A percentile compares a stretch with the other conserved stretches of the same genome.
These are phyloP conservation scores for Blastomyces silverae DNA, from an alignment of 2,329 filamentous ascomycete species.

Conservation along the genomic window DNA sequence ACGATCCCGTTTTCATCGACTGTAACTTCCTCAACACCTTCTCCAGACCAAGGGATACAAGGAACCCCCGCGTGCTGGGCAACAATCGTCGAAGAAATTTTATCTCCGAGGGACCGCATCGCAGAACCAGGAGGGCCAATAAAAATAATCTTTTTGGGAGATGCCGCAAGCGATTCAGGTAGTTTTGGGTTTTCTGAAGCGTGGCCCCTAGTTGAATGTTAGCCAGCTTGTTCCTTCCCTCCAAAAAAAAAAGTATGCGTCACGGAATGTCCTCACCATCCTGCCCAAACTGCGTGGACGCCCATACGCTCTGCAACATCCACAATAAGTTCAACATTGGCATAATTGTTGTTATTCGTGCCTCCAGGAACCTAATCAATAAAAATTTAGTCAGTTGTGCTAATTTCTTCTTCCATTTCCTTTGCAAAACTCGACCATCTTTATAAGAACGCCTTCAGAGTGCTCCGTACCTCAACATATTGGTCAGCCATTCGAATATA, in stretches of 20 bases:
- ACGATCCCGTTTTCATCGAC: constrained; percentile 81
- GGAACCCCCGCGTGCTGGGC: constrained; percentile 94
- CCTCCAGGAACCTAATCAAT: constrained; percentile 70
- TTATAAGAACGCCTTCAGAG: neutral
- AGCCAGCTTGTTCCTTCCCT: constrained; percentile 10
- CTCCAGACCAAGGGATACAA: constrained; percentile 99
- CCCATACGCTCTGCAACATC: constrained; percentile 98
- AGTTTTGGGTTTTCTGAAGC: constrained; percentile 98
- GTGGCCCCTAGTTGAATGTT: constrained; percentile 62
- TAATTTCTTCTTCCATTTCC: neutral
- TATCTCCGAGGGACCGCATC: constrained; percentile 98
- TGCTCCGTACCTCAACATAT: constrained; percentile 70
- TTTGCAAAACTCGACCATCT: neutral
- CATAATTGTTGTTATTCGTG: constrained; percentile 99
- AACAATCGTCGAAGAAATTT: constrained; percentile 98
- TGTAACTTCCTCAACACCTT: constrained; percentile 73
- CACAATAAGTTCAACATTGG: constrained; percentile 98
- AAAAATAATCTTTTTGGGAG: constrained; percentile 97
- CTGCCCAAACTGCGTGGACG: constrained; percentile 97
- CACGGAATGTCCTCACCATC: constrained; percentile 62
- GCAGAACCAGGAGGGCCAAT: constrained; percentile 96
- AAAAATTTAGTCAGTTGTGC: constrained; percentile 10
- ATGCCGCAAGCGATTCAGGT: constrained; percentile 90
- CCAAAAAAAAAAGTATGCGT: neutral
- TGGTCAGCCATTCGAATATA: constrained; percentile 99